Conservation (phyloP, 2,329 filamentous ascomycete species). For the Cercospora sesami region DNA sequence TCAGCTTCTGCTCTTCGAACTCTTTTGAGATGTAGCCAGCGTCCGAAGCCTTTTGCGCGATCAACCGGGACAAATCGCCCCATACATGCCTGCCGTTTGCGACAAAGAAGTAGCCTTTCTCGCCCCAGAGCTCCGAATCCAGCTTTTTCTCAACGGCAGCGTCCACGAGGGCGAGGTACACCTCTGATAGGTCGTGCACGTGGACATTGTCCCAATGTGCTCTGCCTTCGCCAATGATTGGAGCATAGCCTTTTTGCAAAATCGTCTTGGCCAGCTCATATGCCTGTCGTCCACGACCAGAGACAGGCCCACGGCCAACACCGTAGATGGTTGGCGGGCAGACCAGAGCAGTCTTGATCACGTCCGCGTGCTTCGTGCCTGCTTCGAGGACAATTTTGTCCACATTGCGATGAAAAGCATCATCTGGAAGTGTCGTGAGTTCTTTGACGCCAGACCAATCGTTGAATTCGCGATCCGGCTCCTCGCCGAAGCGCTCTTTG, state of each 20-base stretch:
- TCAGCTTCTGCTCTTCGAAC: conserved; percentile 56
- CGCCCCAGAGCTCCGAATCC: conserved; percentile 55
- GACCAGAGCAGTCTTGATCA: conserved; percentile 63
- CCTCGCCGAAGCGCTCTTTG: conserved; percentile 50
- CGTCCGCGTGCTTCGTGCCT: conserved; percentile 46
- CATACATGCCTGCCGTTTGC: conserved; percentile 64
- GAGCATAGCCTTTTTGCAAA: conserved; percentile 55
- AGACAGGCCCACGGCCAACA: conserved; percentile 54
- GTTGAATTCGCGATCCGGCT: conserved; percentile 50
- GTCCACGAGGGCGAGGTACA: conserved; percentile 55
- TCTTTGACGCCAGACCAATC: conserved; percentile 61
- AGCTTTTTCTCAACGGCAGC: conserved; percentile 36
- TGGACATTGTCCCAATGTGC: conserved; percentile 60
- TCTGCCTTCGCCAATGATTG: conserved; percentile 59
- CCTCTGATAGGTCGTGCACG: conserved; percentile 57
- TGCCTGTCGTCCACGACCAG: conserved; percentile 58
- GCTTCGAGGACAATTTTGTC: conserved; percentile 66
- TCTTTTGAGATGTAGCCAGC: conserved; percentile 52
- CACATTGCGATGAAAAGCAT: conserved; percentile 64
- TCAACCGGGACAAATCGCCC: conserved; percentile 39
- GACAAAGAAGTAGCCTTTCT: conserved; percentile 65
- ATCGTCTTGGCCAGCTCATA: conserved; percentile 56
- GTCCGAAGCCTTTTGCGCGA: conserved; percentile 29
- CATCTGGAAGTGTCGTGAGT: conserved; percentile 55
- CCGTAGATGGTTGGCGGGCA: conserved; percentile 59